Base-by-base conservation (phyloP, 495 filamentous ascomycete species). In the Neurospora sp. region DNA sequence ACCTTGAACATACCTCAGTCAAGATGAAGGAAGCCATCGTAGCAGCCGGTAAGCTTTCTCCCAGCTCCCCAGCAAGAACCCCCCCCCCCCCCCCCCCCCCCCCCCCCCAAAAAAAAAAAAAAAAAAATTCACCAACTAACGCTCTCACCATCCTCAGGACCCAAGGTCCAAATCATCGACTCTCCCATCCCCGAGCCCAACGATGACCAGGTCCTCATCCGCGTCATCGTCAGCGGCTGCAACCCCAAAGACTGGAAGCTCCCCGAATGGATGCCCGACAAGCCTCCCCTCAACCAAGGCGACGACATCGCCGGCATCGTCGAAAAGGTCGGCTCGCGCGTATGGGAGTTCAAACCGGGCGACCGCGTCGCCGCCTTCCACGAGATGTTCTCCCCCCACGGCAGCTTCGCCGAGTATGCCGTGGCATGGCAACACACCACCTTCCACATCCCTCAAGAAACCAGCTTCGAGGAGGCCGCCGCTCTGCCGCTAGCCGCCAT, bases 241-340 rank as follows among this genome's bases (percentile, higher is more conserved):
- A 94, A 94, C 78, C 93, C 93, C 4, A 94, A 94, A 77, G 93
- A 95, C 81, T 93, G 91, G 91, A 93, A 91, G 75, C 35, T 82
- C 4, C 78, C 83, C 8, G 73, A 78, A 1, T 69, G 72, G 5
- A 41, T 72, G 59, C 20, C 61, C 22, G 35, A 39, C 39, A 18
- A 16, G 11, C 73, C 9, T 5, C 59, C 76, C 37, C 46, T 78
- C 6, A 93, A 93, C 80, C 76, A 82, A 68, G 92, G 92, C 42
- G 91, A 94, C 78, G 91, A 93, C 76, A 91, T 93, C 70, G 90
- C 91, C 12, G 91, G 91, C 22, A 83, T 89, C 42, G 85, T 94
- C 31, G 80, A 90, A n/a, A 76, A 80, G 3, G 87, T 92, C 68
- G 91, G 91, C 31, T 77, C 83, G 10, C 85, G 86, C 46, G 89